Evolutionary conservation across 2,329 filamentous ascomycete genomes (phyloP), one percentile per base, ranked within the genome.

Genomic region (Lachnellula suecica): DNA sequence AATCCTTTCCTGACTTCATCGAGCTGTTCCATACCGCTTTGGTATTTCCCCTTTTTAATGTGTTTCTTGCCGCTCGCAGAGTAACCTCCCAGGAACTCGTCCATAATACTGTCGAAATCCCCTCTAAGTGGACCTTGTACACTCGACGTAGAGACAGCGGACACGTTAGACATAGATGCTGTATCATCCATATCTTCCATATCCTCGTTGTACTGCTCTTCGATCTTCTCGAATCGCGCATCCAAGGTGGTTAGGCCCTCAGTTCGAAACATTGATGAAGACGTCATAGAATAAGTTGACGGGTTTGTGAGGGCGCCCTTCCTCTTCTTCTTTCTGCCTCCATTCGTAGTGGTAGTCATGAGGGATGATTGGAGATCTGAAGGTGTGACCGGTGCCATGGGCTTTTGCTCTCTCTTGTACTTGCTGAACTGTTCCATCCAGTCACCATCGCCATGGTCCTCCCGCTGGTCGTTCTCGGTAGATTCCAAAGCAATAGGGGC

Each of bases 341-440:
- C 90, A 56, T 86, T 88, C 1, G 89, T 87, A 2, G 88, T 91
- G 1, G 87, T 85, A 2, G 87, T 91, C 74, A 88, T 81, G 60
- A 87, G 76, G 5, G 88, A 88, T 2, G 82, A 86, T 64, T 88
- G 84, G 43, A 87, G 65, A 58, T 87, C 87, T 3, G 79, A 77
- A 2, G 74, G 74, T 4, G 69, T 71, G 29, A 65, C 52, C 58
- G 57, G 71, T 63, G 68, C 53, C 68, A 71, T 57, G n/a, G 53
- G 77, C 62, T 83, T 84, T 63, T 86, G 79, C 54, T 92, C 89
- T 66, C 88, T 89, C 71, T 97, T 97, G 79, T 96, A 97, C 67
- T 94, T 90, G 63, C 89, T 89, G 74, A 96, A 97, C 64, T 97
- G 89, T 51, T 87, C 84, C 71, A 97, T 80, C 91, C 94, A 99